Evolutionary conservation across 2,329 filamentous ascomycete species (phyloP).

Genomic region (Periglandula ipomoeae): DNA sequence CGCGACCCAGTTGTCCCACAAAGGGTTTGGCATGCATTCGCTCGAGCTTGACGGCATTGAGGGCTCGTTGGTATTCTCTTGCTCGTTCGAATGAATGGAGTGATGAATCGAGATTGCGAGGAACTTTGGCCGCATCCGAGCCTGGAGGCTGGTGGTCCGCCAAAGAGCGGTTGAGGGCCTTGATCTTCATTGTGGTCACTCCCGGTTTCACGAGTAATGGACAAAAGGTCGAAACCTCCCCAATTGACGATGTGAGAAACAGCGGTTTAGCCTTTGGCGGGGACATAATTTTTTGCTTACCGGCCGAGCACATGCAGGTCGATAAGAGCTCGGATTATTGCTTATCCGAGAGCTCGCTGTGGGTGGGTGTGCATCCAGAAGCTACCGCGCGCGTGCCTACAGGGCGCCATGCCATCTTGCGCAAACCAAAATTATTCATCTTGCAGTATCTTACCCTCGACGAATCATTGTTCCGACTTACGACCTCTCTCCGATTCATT

Average conservation of each 20-base stretch:
- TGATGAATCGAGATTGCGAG: slow-evolving; percentile 70
- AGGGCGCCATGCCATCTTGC: neutral
- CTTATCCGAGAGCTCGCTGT: slow-evolving; percentile 16
- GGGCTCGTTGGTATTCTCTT: slow-evolving; percentile 54
- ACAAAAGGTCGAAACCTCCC: neutral
- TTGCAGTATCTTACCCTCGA: neutral
- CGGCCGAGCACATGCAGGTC: slow-evolving; percentile 10
- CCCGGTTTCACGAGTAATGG: neutral
- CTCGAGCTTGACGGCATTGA: slow-evolving; percentile 81
- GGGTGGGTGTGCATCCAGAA: neutral
- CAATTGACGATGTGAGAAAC: neutral
- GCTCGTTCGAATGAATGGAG: slow-evolving; percentile 88
- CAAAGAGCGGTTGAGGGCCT: slow-evolving; percentile 57
- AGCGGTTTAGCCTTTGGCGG: slow-evolving; percentile 11
- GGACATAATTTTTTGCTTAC: slow-evolving; percentile 21
- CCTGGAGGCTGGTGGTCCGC: slow-evolving; percentile 58
- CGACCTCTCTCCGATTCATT: neutral
- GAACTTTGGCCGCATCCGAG: slow-evolving; percentile 53
- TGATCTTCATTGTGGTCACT: slow-evolving; percentile 41
- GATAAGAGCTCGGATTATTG: slow-evolving; percentile 23
- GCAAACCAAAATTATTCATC: neutral
- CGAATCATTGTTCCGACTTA: neutral
- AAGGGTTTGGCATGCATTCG: slow-evolving; percentile 76
- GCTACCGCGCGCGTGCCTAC: neutral
- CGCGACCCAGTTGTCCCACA: slow-evolving; percentile 74